These are phyloP conservation scores for Colletotrichum falcatum DNA, from an alignment of 2,329 filamentous ascomycete genomes.

Conservation along the genomic window DNA sequence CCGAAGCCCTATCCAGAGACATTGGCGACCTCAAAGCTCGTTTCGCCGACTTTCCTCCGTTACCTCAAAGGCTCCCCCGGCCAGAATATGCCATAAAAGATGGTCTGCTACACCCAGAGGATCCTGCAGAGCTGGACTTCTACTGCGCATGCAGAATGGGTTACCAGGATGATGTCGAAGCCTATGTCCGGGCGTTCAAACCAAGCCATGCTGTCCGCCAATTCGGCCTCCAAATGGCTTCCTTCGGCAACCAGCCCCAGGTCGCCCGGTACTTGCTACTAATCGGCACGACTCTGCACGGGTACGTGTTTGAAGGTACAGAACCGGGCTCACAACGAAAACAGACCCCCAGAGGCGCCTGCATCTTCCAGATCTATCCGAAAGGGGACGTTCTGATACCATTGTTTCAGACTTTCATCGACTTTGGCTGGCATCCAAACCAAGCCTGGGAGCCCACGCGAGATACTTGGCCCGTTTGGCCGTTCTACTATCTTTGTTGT, in stretches of 20 bases:
- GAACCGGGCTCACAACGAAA: not conserved
- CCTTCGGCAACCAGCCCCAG: conserved; percentile 15
- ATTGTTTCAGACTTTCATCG: conserved; percentile 3
- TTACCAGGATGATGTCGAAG: not conserved
- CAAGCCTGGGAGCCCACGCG: conserved; percentile 11
- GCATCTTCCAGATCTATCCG: not conserved
- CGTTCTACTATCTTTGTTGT: not conserved
- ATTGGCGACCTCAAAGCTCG: conserved; percentile 2
- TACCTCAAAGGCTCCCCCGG: conserved; percentile 2
- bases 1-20: not conserved
- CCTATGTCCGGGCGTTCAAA: not conserved
- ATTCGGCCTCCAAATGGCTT: conserved; percentile 14
- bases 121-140: not conserved
- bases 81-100: conserved; percentile 1
- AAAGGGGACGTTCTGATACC: conserved; percentile 4
- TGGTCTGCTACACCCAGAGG: not conserved
- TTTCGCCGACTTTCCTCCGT: not conserved
- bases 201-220: conserved; percentile 14
- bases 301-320: conserved; percentile 8
- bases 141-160: conserved; percentile 12
- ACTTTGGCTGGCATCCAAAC: conserved; percentile 20
- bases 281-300: not conserved
- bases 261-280: conserved; percentile 6
- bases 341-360: not conserved
- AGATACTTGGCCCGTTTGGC: not conserved